These are phyloP conservation scores for Angomonas ambiguus DNA, from an alignment of 208 protist genomes.

Conservation along the genomic window DNA sequence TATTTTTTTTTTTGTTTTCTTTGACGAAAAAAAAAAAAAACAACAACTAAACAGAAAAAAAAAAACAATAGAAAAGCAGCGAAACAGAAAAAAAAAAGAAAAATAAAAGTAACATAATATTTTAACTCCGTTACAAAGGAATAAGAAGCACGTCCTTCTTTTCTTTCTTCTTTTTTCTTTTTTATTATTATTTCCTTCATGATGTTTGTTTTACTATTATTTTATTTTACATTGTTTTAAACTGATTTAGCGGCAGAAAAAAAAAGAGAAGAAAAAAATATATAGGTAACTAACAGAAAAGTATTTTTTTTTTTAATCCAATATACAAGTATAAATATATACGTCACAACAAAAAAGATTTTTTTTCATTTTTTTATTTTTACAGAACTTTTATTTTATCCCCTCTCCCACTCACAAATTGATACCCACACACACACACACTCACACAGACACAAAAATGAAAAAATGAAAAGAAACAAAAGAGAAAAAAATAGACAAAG, in stretches of 20 bases:
- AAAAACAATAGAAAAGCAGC: too few species aligned
- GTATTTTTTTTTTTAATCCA: too few species aligned
- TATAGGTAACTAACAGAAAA: too few species aligned
- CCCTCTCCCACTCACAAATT: too few species aligned
- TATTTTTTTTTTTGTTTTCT: background rate
- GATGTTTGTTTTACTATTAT: slow-evolving; percentile 3
- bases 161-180: background rate
- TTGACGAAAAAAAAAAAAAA: background rate
- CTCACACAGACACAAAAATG: too few species aligned
- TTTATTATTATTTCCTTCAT: background rate
- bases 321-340: too few species aligned
- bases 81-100: background rate
- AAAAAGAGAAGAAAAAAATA: background rate
- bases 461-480: background rate
- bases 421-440: background rate
- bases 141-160: too few species aligned
- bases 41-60: too few species aligned
- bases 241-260: background rate
- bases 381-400: background rate
- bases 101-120: background rate
- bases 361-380: slow-evolving; percentile 9
- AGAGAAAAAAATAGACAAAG: background rate
- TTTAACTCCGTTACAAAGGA: too few species aligned
- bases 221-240: slow-evolving; percentile 13
- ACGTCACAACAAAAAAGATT: too few species aligned